Evolutionary conservation across 2,329 filamentous ascomycete genomes (phyloP), one percentile per base, ranked within the genome.

Genomic region (Talaromyces pinophilus): DNA sequence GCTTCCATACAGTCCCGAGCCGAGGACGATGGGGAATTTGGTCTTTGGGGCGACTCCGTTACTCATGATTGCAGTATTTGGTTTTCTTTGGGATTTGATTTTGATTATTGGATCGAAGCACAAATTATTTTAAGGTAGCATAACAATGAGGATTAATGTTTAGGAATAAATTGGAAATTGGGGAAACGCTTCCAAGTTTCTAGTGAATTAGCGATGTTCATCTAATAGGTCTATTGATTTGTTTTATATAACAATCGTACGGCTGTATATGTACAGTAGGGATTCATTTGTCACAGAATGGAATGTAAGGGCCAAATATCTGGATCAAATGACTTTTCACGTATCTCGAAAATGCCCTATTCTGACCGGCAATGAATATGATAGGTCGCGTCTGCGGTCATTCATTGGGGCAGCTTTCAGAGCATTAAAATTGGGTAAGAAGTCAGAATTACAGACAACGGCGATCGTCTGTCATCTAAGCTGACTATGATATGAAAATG

Each of bases 1-100:
- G 54, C 72, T 73, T 46, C 78, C 78, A 48, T 79, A 74, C 15
- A 75, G 77, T 77, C 79, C 79, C 44, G 78, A 73, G n/a, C 78
- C 78, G 64, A 79, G 77, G 61, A 78, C 67, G 42, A 66, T 52
- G 17, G 60, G 44, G 22, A 62, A 52, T 48, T 48, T 40, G 8
- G 28, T 62, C 28, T 62, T 62, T 46, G 42, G 60, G 33, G 17
- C 3, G 8, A 44, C 13, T 59, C 35, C 38, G 25, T 28, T 46
- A 42, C 38, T 42, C 57, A 59, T 59, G 57, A 28, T 59, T 28
- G 22, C 6, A 3, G 25, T 52, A n/a, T 44, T 42, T 59, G 1
- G 33, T 59, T 42, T 15, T 40, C 2, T 17, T 40, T 38, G 35
- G 35, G 17, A 40, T 40, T 25, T 50, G 7, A 17, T 22, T 11